These are phyloP conservation scores for Trichosporon ovoides DNA, from an alignment of 1,284 basidiomycete genomes.

Conservation along the genomic window DNA sequence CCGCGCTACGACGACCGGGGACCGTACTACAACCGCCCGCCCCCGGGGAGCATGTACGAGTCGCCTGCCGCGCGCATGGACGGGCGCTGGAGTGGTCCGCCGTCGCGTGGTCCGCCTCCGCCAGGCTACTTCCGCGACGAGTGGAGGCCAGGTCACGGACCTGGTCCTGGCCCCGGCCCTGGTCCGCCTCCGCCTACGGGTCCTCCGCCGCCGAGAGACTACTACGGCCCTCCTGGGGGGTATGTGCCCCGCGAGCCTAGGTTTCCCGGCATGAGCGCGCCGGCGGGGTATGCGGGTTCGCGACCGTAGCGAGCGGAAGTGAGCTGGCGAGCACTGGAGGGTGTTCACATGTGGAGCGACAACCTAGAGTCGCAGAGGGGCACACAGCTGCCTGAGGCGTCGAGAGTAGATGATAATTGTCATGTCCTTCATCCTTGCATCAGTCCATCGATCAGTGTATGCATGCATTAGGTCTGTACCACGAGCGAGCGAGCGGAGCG, in stretches of 20 bases:
- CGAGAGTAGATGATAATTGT: neutral
- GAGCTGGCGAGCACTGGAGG: too few relatives aligned
- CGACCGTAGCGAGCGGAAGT: neutral
- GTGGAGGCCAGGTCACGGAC: neutral
- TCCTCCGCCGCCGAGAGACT: neutral
- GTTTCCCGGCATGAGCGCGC: conserved; percentile 3
- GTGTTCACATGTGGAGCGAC: too few relatives aligned
- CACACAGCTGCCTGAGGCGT: neutral
- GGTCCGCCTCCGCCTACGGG: neutral
- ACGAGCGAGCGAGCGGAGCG: too few relatives aligned
- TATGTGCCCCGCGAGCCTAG: neutral
- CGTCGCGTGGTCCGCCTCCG: neutral
- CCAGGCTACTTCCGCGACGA: conserved; percentile 6
- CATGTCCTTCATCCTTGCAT: conserved; percentile 5
- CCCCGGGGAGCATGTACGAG: neutral
- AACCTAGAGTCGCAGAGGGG: neutral
- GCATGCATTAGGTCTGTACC: conserved; percentile 4
- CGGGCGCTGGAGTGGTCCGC: neutral
- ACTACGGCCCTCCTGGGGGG: neutral
- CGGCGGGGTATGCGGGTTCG: neutral
- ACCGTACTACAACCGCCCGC: neutral
- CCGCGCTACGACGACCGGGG: conserved; percentile 5
- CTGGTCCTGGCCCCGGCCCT: conserved; percentile 1
- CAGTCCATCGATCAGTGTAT: conserved; percentile 1
- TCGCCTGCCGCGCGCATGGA: neutral